Evolutionary conservation across 2,329 filamentous ascomycete genomes (phyloP).

Genomic region (Lachnellula arida): DNA sequence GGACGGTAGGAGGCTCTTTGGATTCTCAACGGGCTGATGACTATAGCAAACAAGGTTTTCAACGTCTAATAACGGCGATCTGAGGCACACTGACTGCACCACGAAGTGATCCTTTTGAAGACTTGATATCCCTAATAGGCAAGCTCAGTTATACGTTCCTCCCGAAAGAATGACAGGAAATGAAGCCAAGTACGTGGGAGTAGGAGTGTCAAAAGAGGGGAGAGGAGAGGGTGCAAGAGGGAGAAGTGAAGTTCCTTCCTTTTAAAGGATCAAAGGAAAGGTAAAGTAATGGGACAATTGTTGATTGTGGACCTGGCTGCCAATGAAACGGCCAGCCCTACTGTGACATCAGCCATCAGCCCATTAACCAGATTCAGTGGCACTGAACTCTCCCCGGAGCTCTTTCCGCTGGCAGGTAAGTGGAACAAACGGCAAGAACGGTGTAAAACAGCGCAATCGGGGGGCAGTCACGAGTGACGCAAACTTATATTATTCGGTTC

Average conservation of each 20-base stretch:
- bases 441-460: background rate
- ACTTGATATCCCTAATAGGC: constrained; percentile 16
- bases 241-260: background rate
- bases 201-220: background rate
- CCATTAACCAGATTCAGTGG: background rate
- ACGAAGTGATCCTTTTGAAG: constrained; percentile 16
- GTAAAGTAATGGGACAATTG: background rate
- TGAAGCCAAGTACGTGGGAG: background rate
- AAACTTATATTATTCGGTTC: background rate
- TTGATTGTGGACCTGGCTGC: constrained; percentile 1
- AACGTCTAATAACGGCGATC: constrained; percentile 14
- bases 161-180: background rate
- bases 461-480: background rate
- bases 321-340: background rate
- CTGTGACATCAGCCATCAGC: too few species aligned
- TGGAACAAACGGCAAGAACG: background rate
- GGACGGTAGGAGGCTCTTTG: background rate
- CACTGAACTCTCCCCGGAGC: background rate
- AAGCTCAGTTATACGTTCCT: background rate
- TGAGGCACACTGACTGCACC: constrained; percentile 24
- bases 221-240: background rate
- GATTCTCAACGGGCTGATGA: constrained; percentile 7
- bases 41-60: constrained; percentile 22
- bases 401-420: background rate
- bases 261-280: background rate